Evolutionary conservation across 169 alveolate species (phyloP).

Genomic region (Theileria luwenshuni): DNA sequence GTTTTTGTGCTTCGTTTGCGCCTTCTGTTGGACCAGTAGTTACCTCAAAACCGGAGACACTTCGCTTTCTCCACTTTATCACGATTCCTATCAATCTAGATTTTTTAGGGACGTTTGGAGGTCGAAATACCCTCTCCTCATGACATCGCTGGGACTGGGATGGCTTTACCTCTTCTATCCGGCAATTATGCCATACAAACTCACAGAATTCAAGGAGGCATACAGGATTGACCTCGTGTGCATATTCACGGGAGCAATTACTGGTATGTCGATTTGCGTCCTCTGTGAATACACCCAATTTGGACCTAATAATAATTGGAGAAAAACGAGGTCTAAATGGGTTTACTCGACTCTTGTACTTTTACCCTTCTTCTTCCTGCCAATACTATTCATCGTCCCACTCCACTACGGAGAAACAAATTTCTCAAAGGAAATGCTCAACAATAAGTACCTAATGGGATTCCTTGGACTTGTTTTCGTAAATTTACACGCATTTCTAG

Average conservation of each 20-base stretch:
- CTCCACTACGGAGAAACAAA: constrained; percentile 13
- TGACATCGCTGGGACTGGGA: constrained; percentile 14
- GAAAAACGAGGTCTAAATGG: neutral
- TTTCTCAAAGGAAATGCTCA: neutral
- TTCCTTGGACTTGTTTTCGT: neutral
- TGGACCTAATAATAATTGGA: constrained; percentile 27
- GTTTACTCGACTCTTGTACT: neutral
- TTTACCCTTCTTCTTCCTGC: constrained; percentile 14
- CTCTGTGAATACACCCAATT: constrained; percentile 19
- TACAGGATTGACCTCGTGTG: constrained; percentile 14
- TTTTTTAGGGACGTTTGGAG: constrained; percentile 2
- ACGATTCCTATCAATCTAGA: neutral
- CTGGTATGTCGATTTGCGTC: neutral
- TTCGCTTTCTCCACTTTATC: neutral
- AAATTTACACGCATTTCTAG: neutral
- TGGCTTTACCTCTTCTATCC: constrained; percentile 19
- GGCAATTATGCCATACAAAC: constrained; percentile 27
- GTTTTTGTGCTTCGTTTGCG: neutral
- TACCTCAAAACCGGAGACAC: neutral
- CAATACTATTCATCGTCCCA: constrained; percentile 20
- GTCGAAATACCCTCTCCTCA: constrained; percentile 25
- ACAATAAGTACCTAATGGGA: constrained; percentile 4
- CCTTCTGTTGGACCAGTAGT: constrained; percentile 17
- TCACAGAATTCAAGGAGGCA: constrained; percentile 12
- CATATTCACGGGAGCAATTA: constrained; percentile 9